Evolutionary conservation across 345 rosid species (phyloP).

Genomic region (Pistacia vera): DNA sequence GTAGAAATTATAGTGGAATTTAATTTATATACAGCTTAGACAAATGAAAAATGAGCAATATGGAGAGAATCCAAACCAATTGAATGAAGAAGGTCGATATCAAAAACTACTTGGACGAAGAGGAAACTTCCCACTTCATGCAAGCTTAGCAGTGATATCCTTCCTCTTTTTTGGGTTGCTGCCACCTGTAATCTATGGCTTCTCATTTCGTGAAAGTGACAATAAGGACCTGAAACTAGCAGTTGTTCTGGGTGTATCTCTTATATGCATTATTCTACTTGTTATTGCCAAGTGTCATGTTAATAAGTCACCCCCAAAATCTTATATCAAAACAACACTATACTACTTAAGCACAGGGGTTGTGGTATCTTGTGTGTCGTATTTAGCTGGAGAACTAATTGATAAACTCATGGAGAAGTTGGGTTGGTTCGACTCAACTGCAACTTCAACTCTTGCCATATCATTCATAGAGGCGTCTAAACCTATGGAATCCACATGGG

Average conservation of each 20-base stretch:
- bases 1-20: too few species aligned
- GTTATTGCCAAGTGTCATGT: conserved; percentile 63
- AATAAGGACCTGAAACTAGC: conserved; percentile 56
- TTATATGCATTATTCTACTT: conserved; percentile 57
- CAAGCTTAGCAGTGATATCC: conserved; percentile 48
- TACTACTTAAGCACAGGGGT: conserved; percentile 44
- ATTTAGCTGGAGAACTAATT: conserved; percentile 53
- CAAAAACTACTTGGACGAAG: conserved; percentile 47
- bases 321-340: conserved; percentile 50
- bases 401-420: conserved; percentile 45
- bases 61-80: conserved; percentile 24
- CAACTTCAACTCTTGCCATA: conserved; percentile 13
- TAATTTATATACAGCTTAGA: conserved; percentile 50
- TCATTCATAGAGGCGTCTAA: conserved; percentile 27
- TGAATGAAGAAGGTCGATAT: conserved; percentile 32
- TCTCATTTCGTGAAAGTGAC: conserved; percentile 50
- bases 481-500: conserved; percentile 23
- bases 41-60: conserved; percentile 50
- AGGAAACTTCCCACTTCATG: conserved; percentile 52
- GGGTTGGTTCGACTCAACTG: conserved; percentile 46
- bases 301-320: conserved; percentile 32
- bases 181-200: conserved; percentile 61
- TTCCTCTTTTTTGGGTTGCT: conserved; percentile 53
- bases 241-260: conserved; percentile 55
- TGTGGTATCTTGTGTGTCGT: conserved; percentile 62